Percentiles rank a stretch among this genome's conserved stretches.
Evolutionary conservation across 208 protist genomes (phyloP).

Genomic region (Jaenimonas drosophilae): DNA sequence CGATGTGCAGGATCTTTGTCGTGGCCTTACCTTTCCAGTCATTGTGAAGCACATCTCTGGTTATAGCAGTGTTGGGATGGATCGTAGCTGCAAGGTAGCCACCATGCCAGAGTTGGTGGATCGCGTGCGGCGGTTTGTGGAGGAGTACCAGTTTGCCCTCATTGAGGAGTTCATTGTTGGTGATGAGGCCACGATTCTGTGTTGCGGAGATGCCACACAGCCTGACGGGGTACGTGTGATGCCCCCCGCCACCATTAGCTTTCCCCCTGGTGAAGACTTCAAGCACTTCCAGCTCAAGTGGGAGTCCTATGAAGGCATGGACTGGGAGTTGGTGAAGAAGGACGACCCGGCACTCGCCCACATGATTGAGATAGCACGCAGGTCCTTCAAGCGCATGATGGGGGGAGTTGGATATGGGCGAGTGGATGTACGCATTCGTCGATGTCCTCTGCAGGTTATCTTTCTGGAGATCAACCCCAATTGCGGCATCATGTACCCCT

Average conservation of each 20-base stretch:
- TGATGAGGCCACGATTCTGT: slow-evolving; percentile 82
- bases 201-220: slow-evolving; percentile 47
- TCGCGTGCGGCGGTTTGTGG: slow-evolving; percentile 50
- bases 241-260: slow-evolving; percentile 66
- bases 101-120: slow-evolving; percentile 37
- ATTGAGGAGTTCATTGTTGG: slow-evolving; percentile 86
- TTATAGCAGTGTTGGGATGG: slow-evolving; percentile 88
- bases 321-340: slow-evolving; percentile 51
- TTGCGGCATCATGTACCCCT: slow-evolving; percentile 88
- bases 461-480: slow-evolving; percentile 91
- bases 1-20: slow-evolving; percentile 30
- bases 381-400: slow-evolving; percentile 84
- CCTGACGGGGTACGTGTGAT: slow-evolving; percentile 77
- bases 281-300: slow-evolving; percentile 90
- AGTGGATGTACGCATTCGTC: slow-evolving; percentile 80
- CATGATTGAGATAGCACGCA: slow-evolving; percentile 63
- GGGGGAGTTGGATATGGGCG: slow-evolving; percentile 82
- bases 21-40: slow-evolving; percentile 45
- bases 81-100: slow-evolving; percentile 78
- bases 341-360: slow-evolving; percentile 50
- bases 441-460: slow-evolving; percentile 31
- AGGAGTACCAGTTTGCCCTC: slow-evolving; percentile 71
- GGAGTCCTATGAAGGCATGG: slow-evolving; percentile 83
- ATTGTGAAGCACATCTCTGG: slow-evolving; percentile 88
- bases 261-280: slow-evolving; percentile 80